These are phyloP conservation scores for Dentipellis sp. DNA, from an alignment of 768 basidiomycete genomes.

Conservation along the genomic window DNA sequence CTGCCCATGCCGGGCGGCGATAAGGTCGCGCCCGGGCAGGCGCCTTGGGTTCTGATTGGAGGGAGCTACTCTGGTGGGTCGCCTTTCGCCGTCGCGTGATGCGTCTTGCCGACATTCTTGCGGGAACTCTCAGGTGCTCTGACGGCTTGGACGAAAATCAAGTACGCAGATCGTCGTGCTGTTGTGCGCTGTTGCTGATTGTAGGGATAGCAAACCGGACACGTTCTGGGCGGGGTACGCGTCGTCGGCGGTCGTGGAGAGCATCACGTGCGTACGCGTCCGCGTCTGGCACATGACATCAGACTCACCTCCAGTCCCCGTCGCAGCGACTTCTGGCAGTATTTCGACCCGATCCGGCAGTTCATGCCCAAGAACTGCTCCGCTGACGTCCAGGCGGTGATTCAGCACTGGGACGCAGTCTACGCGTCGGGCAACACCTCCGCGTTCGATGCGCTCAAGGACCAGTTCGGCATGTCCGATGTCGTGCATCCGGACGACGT, in stretches of 20 bases:
- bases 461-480: constrained; percentile 45
- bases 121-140: constrained; percentile 24
- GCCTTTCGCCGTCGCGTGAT: too few species aligned
- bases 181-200: too few species aligned
- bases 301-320: neutral
- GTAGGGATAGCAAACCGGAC: constrained; percentile 37
- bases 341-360: constrained; percentile 62
- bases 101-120: too few species aligned
- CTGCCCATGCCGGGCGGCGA: constrained; percentile 63
- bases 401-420: constrained; percentile 50
- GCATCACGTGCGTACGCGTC: constrained; percentile 30
- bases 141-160: constrained; percentile 62
- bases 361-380: constrained; percentile 70
- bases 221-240: constrained; percentile 60
- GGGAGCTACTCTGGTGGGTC: constrained; percentile 33
- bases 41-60: constrained; percentile 34
- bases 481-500: constrained; percentile 60
- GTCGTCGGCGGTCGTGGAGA: constrained; percentile 58
- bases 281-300: neutral
- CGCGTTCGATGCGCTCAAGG: constrained; percentile 47
- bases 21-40: constrained; percentile 42
- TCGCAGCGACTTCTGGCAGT: constrained; percentile 54
- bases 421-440: constrained; percentile 34
- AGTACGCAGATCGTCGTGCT: constrained; percentile 25
- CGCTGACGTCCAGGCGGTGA: constrained; percentile 56